Conservation (phyloP, 208 protist genomes). For the Acanthamoeba triangularis region DNA sequence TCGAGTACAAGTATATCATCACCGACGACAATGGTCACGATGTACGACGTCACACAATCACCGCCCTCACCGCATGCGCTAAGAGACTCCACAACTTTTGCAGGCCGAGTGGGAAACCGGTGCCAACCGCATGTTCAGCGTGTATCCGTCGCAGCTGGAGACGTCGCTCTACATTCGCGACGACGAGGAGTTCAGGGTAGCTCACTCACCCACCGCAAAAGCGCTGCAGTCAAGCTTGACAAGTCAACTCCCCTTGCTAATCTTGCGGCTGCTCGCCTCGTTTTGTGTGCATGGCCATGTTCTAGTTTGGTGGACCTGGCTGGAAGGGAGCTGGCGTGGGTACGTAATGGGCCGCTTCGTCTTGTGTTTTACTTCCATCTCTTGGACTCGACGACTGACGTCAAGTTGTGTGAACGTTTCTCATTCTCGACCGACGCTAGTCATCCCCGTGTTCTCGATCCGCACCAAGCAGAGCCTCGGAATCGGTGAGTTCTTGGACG, state of each 20-base stretch:
- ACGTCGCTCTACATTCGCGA: conserved; percentile 67
- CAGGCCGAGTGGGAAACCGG: conserved; percentile 59
- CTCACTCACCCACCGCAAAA: background rate
- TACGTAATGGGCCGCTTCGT: background rate
- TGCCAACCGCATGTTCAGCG: conserved; percentile 68
- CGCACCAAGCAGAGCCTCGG: conserved; percentile 86
- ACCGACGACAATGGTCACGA: conserved; percentile 28
- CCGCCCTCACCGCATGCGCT: background rate
- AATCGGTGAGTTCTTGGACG: conserved; percentile 92
- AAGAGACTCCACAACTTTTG: background rate
- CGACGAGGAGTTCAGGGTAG: conserved; percentile 71
- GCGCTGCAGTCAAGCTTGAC: too few species aligned
- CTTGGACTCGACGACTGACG: background rate
- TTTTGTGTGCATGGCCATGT: background rate
- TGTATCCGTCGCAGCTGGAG: conserved; percentile 67
- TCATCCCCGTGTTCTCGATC: conserved; percentile 92
- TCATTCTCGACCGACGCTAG: conserved; percentile 32
- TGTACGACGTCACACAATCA: background rate
- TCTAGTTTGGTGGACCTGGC: conserved; percentile 26
- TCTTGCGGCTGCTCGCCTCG: background rate
- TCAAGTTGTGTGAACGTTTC: background rate
- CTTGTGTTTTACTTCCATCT: background rate
- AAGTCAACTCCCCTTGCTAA: too few species aligned
- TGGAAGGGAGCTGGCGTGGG: conserved; percentile 79
- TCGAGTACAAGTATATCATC: conserved; percentile 81